A percentile compares a stretch with the other conserved stretches of the same genome.
phyloP scores from a whole-genome alignment of 2,329 filamentous ascomycete species.

The Didymella glomerata region DNA sequence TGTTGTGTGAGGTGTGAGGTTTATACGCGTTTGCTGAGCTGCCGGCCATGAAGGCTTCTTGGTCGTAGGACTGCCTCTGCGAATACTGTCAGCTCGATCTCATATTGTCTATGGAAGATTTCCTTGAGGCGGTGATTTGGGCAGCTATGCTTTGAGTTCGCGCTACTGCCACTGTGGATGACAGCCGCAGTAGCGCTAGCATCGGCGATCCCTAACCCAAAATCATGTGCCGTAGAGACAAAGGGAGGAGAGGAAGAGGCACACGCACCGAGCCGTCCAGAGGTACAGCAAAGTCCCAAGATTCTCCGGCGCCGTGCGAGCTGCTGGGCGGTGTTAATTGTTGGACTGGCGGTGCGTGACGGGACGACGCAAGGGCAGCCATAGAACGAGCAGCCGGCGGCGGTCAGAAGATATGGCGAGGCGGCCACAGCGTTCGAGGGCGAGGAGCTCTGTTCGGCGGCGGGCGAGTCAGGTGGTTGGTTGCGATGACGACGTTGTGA shows the following conservation, averaged over 20 bases:
- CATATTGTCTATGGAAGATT: conserved; percentile 4
- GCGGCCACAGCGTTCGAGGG: conserved; percentile 18
- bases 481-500: conserved; percentile 17
- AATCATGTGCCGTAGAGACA: conserved; percentile 8
- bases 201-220: conserved; percentile 13
- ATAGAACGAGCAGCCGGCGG: conserved; percentile 32
- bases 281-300: conserved; percentile 53
- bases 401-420: conserved; percentile 18
- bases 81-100: conserved; percentile 32
- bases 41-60: conserved; percentile 49
- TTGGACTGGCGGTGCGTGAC: conserved; percentile 40
- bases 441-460: conserved; percentile 1
- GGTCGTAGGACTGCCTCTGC: conserved; percentile 43
- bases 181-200: conserved; percentile 35
- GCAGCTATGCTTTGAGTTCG: conserved; percentile 21
- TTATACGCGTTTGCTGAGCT: conserved; percentile 40
- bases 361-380: conserved; percentile 46
- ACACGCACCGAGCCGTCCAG: conserved; percentile 48
- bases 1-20: conserved; percentile 47
- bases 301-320: conserved; percentile 47
- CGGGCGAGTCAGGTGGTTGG: conserved; percentile 12
- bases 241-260: conserved; percentile 7
- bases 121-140: conserved; percentile 6
- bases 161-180: conserved; percentile 34
- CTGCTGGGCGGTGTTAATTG: conserved; percentile 53